Conservation (phyloP, 768 basidiomycete genomes). For the Boletellus ananiceps region DNA sequence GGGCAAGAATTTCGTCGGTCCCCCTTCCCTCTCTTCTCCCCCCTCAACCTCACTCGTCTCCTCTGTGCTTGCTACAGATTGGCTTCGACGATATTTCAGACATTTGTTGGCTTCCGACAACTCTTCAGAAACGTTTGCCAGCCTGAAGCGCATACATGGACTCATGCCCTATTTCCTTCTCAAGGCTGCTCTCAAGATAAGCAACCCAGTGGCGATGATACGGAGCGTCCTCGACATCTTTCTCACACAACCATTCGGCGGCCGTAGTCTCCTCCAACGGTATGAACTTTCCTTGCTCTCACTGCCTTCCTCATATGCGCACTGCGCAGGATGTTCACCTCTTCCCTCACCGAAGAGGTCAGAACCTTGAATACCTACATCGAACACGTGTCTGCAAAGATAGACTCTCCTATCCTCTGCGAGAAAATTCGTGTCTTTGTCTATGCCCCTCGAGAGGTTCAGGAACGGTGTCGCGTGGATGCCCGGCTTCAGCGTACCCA, state of each 20-base stretch:
- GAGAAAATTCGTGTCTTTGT: conserved; percentile 86
- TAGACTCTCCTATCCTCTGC: conserved; percentile 83
- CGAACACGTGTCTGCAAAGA: conserved; percentile 78
- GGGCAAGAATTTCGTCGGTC: conserved; percentile 94
- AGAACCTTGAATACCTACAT: conserved; percentile 83
- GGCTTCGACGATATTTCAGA: conserved; percentile 95
- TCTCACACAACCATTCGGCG: conserved; percentile 95
- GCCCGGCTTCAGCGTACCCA: conserved; percentile 73
- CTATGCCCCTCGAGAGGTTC: conserved; percentile 83
- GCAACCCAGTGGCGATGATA: conserved; percentile 96
- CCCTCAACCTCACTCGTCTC: conserved; percentile 6
- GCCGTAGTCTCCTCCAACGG: conserved; percentile 88
- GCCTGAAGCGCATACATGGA: conserved; percentile 89
- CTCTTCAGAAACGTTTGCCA: conserved; percentile 82
- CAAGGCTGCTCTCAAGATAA: conserved; percentile 85
- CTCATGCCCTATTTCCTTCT: conserved; percentile 98
- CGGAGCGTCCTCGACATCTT: conserved; percentile 89
- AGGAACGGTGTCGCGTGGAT: conserved; percentile 73
- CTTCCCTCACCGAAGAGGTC: conserved; percentile 86
- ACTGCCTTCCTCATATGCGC: conserved; percentile 3
- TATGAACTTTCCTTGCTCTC: conserved; percentile 25
- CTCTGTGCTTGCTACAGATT: conserved; percentile 45
- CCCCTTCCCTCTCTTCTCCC: not conserved
- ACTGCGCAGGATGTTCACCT: conserved; percentile 82
- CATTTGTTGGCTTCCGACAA: conserved; percentile 90